Base-by-base conservation (phyloP, 345 rosid species). In the Syzygium aqueum region DNA sequence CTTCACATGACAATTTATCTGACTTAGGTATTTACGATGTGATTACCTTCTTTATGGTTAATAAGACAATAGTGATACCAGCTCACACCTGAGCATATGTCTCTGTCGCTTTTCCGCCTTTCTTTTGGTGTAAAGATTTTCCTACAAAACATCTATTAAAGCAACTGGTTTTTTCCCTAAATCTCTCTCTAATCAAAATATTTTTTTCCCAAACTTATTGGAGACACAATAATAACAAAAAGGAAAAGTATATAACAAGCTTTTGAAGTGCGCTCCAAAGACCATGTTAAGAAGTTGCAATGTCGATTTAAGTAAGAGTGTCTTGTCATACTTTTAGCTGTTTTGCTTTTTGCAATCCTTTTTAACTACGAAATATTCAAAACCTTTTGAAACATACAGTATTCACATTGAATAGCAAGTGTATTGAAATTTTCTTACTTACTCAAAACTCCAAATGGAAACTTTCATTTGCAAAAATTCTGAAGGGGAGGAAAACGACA, bases 401-500 rank as follows among this genome's bases (percentile, higher is more conserved):
- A 73, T 33, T 9, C 9, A 33, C 80, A 73, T 4, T 33, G 25
- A 33, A 33, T 8, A 8, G 10, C 19, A 33, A 33, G 46, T 17
- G 9, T 4, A 17, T n/a, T 67, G 46, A 67, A 37, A 67, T 1
- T 40, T 0, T 10, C 12, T 9, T 67, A 30, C 14, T 33, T 33
- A 1, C 46, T 37, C 46, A 73, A 19, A 73, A 73, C 80, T 33
- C 14, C 22, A 33, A 33, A 10, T 4, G 80, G 73, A 61, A 73
- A 33, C 46, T 33, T 19, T 40, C 49, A 12, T 22, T 33, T 2
- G 25, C 19, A 46, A 16, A 33, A 33, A 17, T 67, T 19, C 19
- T 19, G 49, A 73, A 17, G 78, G 12, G 6, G 43, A 0, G 0
- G 0, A 16, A 67, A 4, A 16, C 1, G 21, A 15, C 4, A 16